phyloP scores from a whole-genome alignment of 139 green algal genomes.

The Chlamydomonas sphaeroides region DNA sequence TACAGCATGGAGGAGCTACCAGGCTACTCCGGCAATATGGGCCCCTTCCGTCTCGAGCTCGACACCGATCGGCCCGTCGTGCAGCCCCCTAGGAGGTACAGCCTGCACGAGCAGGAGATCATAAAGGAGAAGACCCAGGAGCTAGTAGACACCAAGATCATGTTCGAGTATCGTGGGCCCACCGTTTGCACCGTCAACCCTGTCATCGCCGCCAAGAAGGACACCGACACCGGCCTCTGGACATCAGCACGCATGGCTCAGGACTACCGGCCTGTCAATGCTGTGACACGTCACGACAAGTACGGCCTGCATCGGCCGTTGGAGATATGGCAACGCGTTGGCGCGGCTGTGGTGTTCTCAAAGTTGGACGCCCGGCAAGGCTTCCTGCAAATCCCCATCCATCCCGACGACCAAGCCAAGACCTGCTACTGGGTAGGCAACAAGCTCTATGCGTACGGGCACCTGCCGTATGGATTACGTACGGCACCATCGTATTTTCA shows the following conservation, averaged over 20 bases:
- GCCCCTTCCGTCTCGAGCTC: not conserved
- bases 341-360: slow-evolving; percentile 21
- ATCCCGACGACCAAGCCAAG: slow-evolving; percentile 1
- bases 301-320: not conserved
- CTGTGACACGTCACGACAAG: not conserved
- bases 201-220: not conserved
- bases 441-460: slow-evolving; percentile 9
- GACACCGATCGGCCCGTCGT: not conserved
- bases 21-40: not conserved
- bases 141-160: not conserved
- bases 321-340: not conserved
- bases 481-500: slow-evolving; percentile 43
- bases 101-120: not conserved
- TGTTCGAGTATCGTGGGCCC: not conserved
- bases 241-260: not conserved
- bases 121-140: not conserved
- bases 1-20: not conserved
- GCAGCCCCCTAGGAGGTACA: not conserved
- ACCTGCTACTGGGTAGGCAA: slow-evolving; percentile 6
- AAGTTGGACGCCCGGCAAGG: slow-evolving; percentile 52
- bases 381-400: slow-evolving; percentile 47
- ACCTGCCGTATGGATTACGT: slow-evolving; percentile 41
- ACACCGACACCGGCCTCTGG: not conserved
- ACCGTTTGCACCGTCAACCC: not conserved
- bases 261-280: not conserved